Conservation (phyloP, 148 eudicot genomes). For the Selenicereus undatus region DNA sequence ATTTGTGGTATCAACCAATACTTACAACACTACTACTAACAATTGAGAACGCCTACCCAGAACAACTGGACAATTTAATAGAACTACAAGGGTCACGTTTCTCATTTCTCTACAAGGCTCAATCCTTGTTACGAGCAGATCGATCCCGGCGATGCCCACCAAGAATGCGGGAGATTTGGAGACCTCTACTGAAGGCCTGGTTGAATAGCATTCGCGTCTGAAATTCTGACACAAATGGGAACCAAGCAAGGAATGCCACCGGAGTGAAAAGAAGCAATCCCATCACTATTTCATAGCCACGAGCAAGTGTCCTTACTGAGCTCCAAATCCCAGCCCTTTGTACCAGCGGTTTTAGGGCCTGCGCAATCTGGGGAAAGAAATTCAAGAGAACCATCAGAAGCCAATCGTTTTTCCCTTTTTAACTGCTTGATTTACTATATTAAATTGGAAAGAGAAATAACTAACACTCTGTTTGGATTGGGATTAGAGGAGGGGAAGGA, state of each 20-base stretch:
- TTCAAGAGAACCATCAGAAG: constrained; percentile 4
- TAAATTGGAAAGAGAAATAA: background rate
- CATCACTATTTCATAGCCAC: constrained; percentile 74
- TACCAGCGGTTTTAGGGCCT: constrained; percentile 62
- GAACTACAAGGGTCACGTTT: background rate
- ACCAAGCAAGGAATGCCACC: constrained; percentile 84
- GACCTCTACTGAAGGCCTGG: constrained; percentile 89
- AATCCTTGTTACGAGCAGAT: constrained; percentile 62
- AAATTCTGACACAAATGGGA: constrained; percentile 79
- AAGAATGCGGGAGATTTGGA: constrained; percentile 78
- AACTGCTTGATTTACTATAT: background rate
- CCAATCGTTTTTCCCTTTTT: background rate
- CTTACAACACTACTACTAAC: constrained; percentile 12
- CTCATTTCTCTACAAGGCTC: constrained; percentile 1
- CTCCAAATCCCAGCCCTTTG: constrained; percentile 55
- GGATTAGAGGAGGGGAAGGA: no score
- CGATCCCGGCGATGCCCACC: constrained; percentile 82
- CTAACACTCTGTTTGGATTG: no score
- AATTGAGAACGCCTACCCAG: background rate
- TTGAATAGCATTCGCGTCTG: constrained; percentile 82
- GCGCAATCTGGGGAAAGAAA: constrained; percentile 47
- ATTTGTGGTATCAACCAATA: background rate
- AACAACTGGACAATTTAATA: background rate
- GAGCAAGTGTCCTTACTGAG: constrained; percentile 67
- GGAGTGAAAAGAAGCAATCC: constrained; percentile 81